Evolutionary conservation across 2,329 filamentous ascomycete species (phyloP), one percentile per base, ranked within the genome.

Genomic region (Tolypocladium album): DNA sequence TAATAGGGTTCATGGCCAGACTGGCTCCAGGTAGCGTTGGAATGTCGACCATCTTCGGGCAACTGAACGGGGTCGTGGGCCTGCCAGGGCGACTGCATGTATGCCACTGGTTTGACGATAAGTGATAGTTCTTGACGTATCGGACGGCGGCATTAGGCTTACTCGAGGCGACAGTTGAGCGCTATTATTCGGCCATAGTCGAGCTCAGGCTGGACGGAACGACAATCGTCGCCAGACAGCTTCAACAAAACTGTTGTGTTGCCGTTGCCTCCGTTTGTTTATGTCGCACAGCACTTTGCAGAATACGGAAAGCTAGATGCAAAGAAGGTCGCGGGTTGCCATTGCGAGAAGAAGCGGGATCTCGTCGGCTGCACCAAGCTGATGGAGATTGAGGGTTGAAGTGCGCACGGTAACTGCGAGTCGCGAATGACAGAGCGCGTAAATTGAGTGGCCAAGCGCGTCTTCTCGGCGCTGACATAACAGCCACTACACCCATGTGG

Each of bases 1-100:
- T 88, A 85, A 67, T 80, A 82, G 17, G 74, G 67, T 53, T 73
- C 71, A 45, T 68, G 65, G 58, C 64, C 68, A 40, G 68, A 34
- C 42, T 53, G 52, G 45, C 27, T 60, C 45, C 38, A 45, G 39
- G 56, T 60, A 39, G 50, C 34, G 31, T 55, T 43, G 12, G 68
- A n/a, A 61, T 64, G 15, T 13, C 2, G 38, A 22, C 13, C 24
- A 56, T 58, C 52, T 40, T 22, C 11, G 40, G 34, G 38, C 43
- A 24, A 42, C 13, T 27, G 34, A n/a, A 39, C n/a, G 38, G 36
- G 12, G 8, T 53, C 62, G 36, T 63, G 61, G 50, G 60, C 63
- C 61, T 67, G 61, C 34, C 58, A 59, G n/a, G 45, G 55, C 60
- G 65, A 64, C 60, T 69, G 68, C 65, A 68, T 67, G 58, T 67